Conservation (phyloP, 179 eudicot species). For the Patellifolia procumbens region DNA sequence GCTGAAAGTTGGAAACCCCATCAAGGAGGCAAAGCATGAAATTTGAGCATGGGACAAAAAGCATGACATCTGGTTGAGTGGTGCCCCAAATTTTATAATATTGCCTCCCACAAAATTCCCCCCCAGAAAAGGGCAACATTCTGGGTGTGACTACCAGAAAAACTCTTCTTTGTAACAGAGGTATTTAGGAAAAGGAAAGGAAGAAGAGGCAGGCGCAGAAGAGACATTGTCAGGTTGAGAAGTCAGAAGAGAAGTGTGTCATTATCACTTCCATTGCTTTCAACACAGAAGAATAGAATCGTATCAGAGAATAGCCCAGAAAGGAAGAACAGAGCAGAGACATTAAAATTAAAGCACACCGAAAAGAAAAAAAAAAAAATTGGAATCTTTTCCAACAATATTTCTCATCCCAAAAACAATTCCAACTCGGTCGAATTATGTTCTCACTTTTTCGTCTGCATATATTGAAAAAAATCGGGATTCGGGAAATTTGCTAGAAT, state of each 20-base stretch:
- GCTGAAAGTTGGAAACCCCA: constrained; percentile 19
- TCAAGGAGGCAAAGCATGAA: constrained; percentile 40
- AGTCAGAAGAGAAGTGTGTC: constrained; percentile 17
- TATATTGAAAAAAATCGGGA: too few relatives aligned
- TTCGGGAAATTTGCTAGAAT: too few relatives aligned
- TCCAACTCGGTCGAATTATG: too few relatives aligned
- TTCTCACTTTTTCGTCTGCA: too few relatives aligned
- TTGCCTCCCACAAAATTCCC: constrained; percentile 37
- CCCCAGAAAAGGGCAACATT: constrained; percentile 27
- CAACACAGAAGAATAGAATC: constrained; percentile 27
- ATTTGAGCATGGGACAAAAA: constrained; percentile 36
- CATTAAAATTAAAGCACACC: not conserved
- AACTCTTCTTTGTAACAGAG: constrained; percentile 13
- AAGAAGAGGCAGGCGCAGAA: constrained; percentile 20
- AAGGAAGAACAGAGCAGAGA: constrained; percentile 3
- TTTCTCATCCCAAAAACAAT: too few relatives aligned
- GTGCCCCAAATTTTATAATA: constrained; percentile 18
- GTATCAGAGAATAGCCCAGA: constrained; percentile 24
- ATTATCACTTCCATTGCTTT: constrained; percentile 34
- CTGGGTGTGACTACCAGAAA: constrained; percentile 20
- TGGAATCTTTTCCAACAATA: constrained; percentile 38
- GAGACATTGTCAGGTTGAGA: constrained; percentile 36
- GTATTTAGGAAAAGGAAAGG: too few relatives aligned
- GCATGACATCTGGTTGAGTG: constrained; percentile 35
- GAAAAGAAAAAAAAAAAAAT: not conserved